Percentiles rank a stretch among this genome's conserved stretches.
These are phyloP conservation scores for Pilobolus umbonatus DNA, from an alignment of 192 early-diverging fungal genomes.

Conservation along the genomic window DNA sequence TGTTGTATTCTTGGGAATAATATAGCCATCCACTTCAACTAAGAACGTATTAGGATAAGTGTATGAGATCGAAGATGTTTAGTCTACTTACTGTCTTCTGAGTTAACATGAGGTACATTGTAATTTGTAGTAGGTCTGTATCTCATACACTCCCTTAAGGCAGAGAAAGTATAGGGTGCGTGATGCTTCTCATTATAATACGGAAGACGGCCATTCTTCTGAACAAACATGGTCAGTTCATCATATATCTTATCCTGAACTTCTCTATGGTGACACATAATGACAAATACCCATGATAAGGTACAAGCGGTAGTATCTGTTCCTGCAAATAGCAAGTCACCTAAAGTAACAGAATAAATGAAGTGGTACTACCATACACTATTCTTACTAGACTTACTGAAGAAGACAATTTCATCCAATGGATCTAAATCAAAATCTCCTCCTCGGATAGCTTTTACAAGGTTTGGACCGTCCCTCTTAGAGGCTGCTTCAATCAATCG, in stretches of 20 bases:
- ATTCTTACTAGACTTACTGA: not conserved
- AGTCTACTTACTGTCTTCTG: conserved; percentile 3
- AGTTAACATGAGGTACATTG: not conserved
- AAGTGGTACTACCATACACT: no score
- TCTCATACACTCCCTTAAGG: conserved; percentile 8
- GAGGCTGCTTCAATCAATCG: not conserved
- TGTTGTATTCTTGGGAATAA: conserved; percentile 42
- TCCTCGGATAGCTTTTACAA: not conserved
- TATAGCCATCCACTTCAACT: conserved; percentile 33
- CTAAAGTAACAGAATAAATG: not conserved
- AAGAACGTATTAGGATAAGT: not conserved
- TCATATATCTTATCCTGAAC: not conserved
- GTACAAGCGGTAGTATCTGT: conserved; percentile 5
- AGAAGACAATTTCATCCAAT: not conserved
- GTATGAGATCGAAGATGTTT: not conserved
- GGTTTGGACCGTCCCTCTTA: not conserved
- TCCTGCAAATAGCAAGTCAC: conserved; percentile 1
- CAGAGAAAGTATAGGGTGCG: not conserved
- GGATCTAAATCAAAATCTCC: not conserved
- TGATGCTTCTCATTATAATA: not conserved
- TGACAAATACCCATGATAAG: conserved; percentile 4
- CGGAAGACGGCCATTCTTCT: not conserved
- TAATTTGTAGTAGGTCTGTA: not conserved
- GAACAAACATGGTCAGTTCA: not conserved
- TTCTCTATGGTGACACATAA: not conserved